Base-by-base conservation (phyloP, 2,329 filamentous ascomycete genomes). In the Metarhizium rileyi region DNA sequence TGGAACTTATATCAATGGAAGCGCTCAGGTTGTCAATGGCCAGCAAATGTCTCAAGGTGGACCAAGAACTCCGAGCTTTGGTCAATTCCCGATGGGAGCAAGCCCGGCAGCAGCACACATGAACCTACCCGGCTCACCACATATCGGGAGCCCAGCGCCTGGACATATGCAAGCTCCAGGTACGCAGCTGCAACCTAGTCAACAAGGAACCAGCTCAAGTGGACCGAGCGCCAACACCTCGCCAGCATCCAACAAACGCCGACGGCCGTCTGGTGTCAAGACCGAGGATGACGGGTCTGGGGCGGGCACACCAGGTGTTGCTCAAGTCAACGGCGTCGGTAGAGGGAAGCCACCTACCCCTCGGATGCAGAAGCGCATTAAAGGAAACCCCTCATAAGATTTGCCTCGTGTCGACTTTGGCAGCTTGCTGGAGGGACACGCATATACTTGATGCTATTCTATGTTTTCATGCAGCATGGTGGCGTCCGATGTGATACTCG, bases 191-290 rank as follows among this genome's bases (percentile, higher is more conserved):
- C 81, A 85, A 61, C 78, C 80, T 55, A 84, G 81, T 61, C 81
- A 84, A 62, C 82, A 85, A 61, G 82, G 81, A 36, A 83, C 81
- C 28, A 80, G 70, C 62, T 84, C 81, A 9, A 81, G 78, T 61
- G 81, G 80, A 2, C 80, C 80, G 6, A 84, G 80, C 60, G 80
- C 81, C 50, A 85, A 84, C 65, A 85, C 82, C 5, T 82, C 78
- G 28, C 80, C 80, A 36, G 73, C 76, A 23, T 78, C 75, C 30
- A 80, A 80, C 55, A 82, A 82, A 65, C 70, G 78, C 48, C 66
- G 78, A 57, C 70, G 78, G 27, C 74, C 77, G 1, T 81, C 77
- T 0, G 73, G 72, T 4, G 75, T 81, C 20, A 81, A 81, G 66
- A 63, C 66, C 4, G 78, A 81, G 53, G 78, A 81, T 10, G 77